phyloP scores from a whole-genome alignment of 208 protist genomes.

The Phytomonas sp. region DNA sequence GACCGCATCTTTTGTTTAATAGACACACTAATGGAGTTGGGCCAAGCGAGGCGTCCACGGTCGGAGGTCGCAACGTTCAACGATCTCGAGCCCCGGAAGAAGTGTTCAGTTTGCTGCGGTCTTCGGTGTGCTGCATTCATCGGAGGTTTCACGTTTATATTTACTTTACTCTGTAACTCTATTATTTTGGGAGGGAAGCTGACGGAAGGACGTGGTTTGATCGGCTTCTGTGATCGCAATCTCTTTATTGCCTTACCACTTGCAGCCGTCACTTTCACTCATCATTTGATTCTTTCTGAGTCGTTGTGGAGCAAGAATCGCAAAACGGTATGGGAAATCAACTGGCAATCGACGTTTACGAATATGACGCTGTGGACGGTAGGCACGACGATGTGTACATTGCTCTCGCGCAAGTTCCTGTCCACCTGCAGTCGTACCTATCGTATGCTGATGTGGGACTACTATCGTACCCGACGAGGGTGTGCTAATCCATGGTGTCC shows the following conservation, averaged over 20 bases:
- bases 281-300: conserved; percentile 74
- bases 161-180: conserved; percentile 61
- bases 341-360: conserved; percentile 48
- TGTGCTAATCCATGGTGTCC: conserved; percentile 61
- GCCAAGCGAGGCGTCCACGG: conserved; percentile 46
- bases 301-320: conserved; percentile 79
- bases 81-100: conserved; percentile 45
- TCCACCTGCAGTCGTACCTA: conserved; percentile 42
- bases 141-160: conserved; percentile 24
- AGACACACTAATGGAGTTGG: conserved; percentile 40
- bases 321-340: conserved; percentile 61
- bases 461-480: conserved; percentile 42
- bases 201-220: conserved; percentile 35
- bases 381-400: conserved; percentile 34
- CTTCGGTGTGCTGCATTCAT: conserved; percentile 31
- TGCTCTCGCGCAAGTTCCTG: conserved; percentile 33
- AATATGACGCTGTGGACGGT: conserved; percentile 55
- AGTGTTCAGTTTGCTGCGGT: conserved; percentile 75
- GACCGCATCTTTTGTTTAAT: background rate
- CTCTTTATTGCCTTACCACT: conserved; percentile 56
- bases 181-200: conserved; percentile 35
- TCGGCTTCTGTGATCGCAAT: conserved; percentile 58
- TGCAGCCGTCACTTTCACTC: conserved; percentile 66
- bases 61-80: conserved; percentile 32
- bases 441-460: conserved; percentile 73